These are phyloP conservation scores for Colletotrichum viniferum DNA, from an alignment of 2,329 filamentous ascomycete species.

Conservation along the genomic window DNA sequence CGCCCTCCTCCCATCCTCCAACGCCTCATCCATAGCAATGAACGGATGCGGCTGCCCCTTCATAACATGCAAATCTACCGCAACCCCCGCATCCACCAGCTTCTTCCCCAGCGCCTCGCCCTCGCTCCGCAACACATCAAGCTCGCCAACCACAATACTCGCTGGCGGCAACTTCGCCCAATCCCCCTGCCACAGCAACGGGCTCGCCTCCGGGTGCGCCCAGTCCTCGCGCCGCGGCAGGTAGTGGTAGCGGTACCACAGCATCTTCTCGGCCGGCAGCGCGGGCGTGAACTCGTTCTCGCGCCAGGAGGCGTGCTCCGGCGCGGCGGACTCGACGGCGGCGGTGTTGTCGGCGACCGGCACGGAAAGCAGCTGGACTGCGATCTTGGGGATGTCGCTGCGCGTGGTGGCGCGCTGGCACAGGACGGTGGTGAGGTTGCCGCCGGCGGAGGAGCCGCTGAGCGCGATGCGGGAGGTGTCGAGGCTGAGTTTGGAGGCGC, in stretches of 20 bases:
- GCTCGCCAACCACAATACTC: conserved; percentile 56
- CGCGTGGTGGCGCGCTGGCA: conserved; percentile 51
- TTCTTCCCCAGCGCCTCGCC: conserved; percentile 56
- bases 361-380: conserved; percentile 58
- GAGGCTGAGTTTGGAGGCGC: conserved; percentile 36
- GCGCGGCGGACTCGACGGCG: conserved; percentile 43
- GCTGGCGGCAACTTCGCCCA: conserved; percentile 56
- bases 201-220: conserved; percentile 56
- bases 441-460: conserved; percentile 49
- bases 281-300: conserved; percentile 56
- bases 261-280: conserved; percentile 60
- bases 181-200: conserved; percentile 53
- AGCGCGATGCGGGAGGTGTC: conserved; percentile 49
- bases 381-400: conserved; percentile 32
- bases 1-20: conserved; percentile 54
- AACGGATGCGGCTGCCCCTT: conserved; percentile 63
- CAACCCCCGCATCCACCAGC: conserved; percentile 48
- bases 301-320: conserved; percentile 48
- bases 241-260: conserved; percentile 65
- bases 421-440: conserved; percentile 56
- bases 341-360: conserved; percentile 65
- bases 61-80: conserved; percentile 53
- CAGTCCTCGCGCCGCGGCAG: conserved; percentile 51
- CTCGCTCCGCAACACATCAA: conserved; percentile 61
- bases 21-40: conserved; percentile 59